Base-by-base conservation (phyloP, 352 stramenopile species). In the Phytopythium delawarense region DNA sequence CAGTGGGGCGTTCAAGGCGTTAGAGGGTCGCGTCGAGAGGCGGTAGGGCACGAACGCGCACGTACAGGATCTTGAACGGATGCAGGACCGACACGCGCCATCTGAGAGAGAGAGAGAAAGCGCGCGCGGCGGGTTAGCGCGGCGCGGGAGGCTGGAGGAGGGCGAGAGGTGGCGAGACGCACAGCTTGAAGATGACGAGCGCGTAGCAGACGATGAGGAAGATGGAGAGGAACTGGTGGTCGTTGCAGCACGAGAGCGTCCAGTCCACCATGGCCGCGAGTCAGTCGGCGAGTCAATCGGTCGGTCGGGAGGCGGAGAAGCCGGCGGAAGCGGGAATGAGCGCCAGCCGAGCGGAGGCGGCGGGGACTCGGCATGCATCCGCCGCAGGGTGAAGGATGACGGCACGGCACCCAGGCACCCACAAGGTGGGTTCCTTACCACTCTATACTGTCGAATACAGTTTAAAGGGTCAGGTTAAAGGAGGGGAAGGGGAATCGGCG, bases 31-130 rank as follows among this genome's bases (percentile, higher is more conserved):
- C 44, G 16, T 35, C 34, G 35, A 64, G 48, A 62, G 49, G 35
- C 12, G 8, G 16, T 37, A 61, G n/a, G 5, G 55, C 8, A n/a
- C 6, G 23, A 8, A 28, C 37, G 25, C 9, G 2, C 1, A 79
- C 82, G 63, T 79, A 95, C 84, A 95, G 70, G 57, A 94, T 94
- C 59, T 96, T 96, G 64, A 96, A 95, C 34, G 88, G 88, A 59
- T 94, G 86, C 5, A 96, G 74, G 35, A 96, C 81, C 39, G 79
- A 82, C 23, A 93, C 75, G 65, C 87, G 83, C 88, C 88, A 96
- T 70, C 82, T 92, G 28, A 32, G 25, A 69, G 39, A 87, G 32
- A 60, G 12, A 57, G 15, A 63, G 6, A 46, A 28, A 20, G 16
- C 7, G 12, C 28, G 57, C 20, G 18, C 16, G 42, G 11, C 21